phyloP scores from a whole-genome alignment of 2,329 filamentous ascomycete genomes.

The Fusarium nurragi region DNA sequence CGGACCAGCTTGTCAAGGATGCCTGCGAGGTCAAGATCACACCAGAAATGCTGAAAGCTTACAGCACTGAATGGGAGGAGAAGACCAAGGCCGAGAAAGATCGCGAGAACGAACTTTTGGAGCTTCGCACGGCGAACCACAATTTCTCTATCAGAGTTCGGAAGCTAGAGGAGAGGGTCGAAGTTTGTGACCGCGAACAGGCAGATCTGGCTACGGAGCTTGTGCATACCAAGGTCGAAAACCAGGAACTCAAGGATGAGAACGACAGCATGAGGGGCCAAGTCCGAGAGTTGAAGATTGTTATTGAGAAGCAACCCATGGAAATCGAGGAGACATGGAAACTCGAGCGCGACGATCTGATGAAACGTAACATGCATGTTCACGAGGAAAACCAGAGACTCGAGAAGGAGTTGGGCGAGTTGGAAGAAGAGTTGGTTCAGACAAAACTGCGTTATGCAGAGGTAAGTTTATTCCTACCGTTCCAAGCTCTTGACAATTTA shows the following conservation, averaged over 20 bases:
- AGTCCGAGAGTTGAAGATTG: constrained; percentile 82
- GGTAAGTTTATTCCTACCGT: constrained; percentile 66
- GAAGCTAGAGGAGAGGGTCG: constrained; percentile 84
- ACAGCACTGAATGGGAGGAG: constrained; percentile 91
- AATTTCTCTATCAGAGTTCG: constrained; percentile 80
- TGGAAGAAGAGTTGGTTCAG: constrained; percentile 90
- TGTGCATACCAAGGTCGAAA: constrained; percentile 91
- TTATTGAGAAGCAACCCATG: constrained; percentile 88
- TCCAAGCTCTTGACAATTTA: background rate
- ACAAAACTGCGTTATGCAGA: constrained; percentile 96
- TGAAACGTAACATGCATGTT: constrained; percentile 91
- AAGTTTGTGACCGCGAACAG: constrained; percentile 90
- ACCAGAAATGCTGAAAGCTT: constrained; percentile 80
- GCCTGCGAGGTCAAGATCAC: constrained; percentile 89
- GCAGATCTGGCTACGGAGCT: constrained; percentile 90
- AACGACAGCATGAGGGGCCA: constrained; percentile 89
- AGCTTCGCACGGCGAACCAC: constrained; percentile 72
- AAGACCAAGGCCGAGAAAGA: constrained; percentile 84
- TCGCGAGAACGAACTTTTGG: constrained; percentile 81
- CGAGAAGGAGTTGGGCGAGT: constrained; percentile 88
- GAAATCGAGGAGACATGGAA: constrained; percentile 86
- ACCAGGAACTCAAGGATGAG: constrained; percentile 86
- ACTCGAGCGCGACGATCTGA: constrained; percentile 87
- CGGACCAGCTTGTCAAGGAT: constrained; percentile 91
- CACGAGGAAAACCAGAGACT: constrained; percentile 90